These are phyloP conservation scores for Diddensiella santjacobensis DNA, from an alignment of 805 yeast genomes.

Conservation along the genomic window DNA sequence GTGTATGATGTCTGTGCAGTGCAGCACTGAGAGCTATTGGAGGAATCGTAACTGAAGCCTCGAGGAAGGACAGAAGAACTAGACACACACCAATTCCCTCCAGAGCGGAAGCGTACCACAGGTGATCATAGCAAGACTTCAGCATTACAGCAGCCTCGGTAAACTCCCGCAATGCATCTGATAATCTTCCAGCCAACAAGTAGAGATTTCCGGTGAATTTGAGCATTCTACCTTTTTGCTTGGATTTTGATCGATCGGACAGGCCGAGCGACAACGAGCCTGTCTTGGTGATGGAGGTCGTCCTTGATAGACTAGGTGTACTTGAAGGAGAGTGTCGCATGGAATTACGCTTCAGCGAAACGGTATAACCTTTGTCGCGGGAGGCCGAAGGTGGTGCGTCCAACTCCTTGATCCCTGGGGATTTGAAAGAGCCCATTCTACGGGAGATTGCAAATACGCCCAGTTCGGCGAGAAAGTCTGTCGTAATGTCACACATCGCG, in stretches of 20 bases:
- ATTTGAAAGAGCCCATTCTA: conserved; percentile 73
- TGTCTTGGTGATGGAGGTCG: conserved; percentile 21
- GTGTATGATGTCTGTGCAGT: conserved; percentile 4
- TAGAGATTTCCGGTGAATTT: conserved; percentile 75
- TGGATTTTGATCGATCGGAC: conserved; percentile 38
- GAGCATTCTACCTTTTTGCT: conserved; percentile 66
- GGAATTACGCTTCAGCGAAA: conserved; percentile 7
- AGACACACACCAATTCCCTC: conserved; percentile 73
- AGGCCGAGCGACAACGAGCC: conserved; percentile 34
- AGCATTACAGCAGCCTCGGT: conserved; percentile 65
- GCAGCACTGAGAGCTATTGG: conserved; percentile 20
- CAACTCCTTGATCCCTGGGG: conserved; percentile 51
- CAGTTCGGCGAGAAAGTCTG: conserved; percentile 57
- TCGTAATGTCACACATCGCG: conserved; percentile 66
- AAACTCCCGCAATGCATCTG: conserved; percentile 66
- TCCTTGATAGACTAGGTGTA: conserved; percentile 1
- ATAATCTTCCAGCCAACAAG: conserved; percentile 72
- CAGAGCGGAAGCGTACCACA: conserved; percentile 88
- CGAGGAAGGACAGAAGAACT: conserved; percentile 55
- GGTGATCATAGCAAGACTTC: conserved; percentile 61
- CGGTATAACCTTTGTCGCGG: conserved; percentile 16
- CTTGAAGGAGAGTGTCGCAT: conserved; percentile 2
- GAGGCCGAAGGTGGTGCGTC: conserved; percentile 18
- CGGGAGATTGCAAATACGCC: conserved; percentile 66
- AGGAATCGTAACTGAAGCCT: conserved; percentile 43